These are phyloP conservation scores for Amanita brunnescens DNA, from an alignment of 768 basidiomycete species.

Conservation along the genomic window DNA sequence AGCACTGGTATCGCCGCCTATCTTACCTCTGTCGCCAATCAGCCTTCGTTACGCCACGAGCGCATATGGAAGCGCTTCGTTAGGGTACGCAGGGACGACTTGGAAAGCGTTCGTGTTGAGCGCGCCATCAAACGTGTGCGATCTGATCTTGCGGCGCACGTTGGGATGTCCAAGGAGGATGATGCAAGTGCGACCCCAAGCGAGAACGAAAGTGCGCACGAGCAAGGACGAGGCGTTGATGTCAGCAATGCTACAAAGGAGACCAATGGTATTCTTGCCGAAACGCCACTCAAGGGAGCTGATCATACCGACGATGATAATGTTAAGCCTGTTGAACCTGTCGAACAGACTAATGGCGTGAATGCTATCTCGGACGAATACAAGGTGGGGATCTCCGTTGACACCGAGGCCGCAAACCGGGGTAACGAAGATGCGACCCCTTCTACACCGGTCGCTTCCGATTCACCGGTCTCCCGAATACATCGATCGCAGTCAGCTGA, in stretches of 20 bases:
- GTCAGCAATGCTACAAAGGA: not conserved
- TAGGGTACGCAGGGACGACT: constrained; percentile 75
- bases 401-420: constrained; percentile 10
- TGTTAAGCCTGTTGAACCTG: not conserved
- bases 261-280: not conserved
- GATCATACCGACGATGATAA: not conserved
- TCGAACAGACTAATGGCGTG: not conserved
- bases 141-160: constrained; percentile 75
- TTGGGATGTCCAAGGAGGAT: constrained; percentile 19
- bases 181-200: not conserved
- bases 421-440: constrained; percentile 14
- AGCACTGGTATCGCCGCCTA: constrained; percentile 70
- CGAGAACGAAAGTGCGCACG: constrained; percentile 1
- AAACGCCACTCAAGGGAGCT: not conserved
- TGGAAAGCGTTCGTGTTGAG: constrained; percentile 81
- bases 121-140: constrained; percentile 82
- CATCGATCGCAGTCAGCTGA: constrained; percentile 79
- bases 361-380: constrained; percentile 9
- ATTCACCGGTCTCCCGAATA: constrained; percentile 34
- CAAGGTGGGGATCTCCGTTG: constrained; percentile 26
- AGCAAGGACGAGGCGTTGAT: not conserved
- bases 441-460: constrained; percentile 31
- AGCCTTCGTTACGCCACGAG: constrained; percentile 48
- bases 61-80: constrained; percentile 83
- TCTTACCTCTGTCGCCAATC: constrained; percentile 71